Conservation (phyloP, 306 rosid genomes). For the Phaseolus lunatus region DNA sequence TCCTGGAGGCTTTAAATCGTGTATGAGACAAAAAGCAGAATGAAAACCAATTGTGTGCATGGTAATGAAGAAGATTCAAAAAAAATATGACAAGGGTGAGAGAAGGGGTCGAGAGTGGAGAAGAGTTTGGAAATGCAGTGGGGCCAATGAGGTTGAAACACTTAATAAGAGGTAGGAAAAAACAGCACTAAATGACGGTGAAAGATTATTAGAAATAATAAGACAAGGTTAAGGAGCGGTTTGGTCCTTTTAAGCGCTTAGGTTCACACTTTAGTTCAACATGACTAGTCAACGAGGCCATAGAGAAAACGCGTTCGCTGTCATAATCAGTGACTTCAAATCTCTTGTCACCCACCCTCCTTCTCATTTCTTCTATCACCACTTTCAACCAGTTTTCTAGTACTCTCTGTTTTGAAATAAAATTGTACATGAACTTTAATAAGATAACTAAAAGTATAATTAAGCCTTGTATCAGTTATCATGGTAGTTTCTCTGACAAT, state of each 20-base stretch:
- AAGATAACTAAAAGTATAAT: too few relatives aligned
- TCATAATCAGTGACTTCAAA: neutral
- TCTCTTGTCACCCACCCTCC: neutral
- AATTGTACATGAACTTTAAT: too few relatives aligned
- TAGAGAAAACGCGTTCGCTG: constrained; percentile 44
- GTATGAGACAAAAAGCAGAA: neutral
- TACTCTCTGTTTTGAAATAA: too few relatives aligned
- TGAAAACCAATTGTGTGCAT: constrained; percentile 17
- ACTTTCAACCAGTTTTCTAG: neutral
- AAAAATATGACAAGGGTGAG: neutral
- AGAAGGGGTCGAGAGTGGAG: constrained; percentile 11
- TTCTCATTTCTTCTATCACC: too few relatives aligned
- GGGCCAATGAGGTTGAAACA: constrained; percentile 26
- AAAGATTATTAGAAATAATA: neutral
- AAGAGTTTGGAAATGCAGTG: constrained; percentile 19
- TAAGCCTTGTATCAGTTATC: too few relatives aligned
- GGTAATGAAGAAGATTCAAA: constrained; percentile 18
- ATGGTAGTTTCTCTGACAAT: too few relatives aligned
- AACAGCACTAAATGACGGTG: neutral
- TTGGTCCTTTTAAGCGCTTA: neutral
- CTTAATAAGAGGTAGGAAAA: neutral
- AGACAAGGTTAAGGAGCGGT: neutral
- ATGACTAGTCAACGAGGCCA: neutral
- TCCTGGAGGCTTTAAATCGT: constrained; percentile 31
- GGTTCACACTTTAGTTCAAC: constrained; percentile 50